Evolutionary conservation across 371 early-diverging fungal species (phyloP), one percentile per base, ranked within the genome.

Genomic region (Circinella minor): DNA sequence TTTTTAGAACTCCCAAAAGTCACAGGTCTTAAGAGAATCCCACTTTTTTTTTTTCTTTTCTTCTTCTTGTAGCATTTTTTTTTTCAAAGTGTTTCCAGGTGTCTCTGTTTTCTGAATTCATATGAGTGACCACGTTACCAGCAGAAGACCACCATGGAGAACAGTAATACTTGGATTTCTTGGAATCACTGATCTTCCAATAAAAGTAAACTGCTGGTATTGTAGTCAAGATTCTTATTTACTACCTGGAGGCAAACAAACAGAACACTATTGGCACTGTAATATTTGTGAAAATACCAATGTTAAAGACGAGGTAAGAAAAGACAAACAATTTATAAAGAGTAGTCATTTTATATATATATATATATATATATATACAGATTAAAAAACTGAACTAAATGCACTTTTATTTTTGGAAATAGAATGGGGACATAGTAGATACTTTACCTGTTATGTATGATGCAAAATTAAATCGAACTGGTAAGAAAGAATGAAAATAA

Each of bases 151-250:
- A 14, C 46, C 54, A 34, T 68, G 54, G 70, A 66, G 55, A 10
- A 60, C 55, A 43, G 46, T 36, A 18, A 11, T 70, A 5, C 55
- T 57, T 71, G 63, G 67, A 61, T 46, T 63, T 68, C 38, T 71
- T 27, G 68, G 73, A 63, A 36, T 82, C 72, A 57, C 62, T 39
- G 71, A 66, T 65, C 68, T 72, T 38, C 69, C 71, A 15, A 65
- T 62, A 11, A 68, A 61, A 43, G 75, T 78, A 8, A 78, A 78
- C 37, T 78, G 78, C 55, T 78, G 75, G 74, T 78, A 73, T 47
- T 78, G 78, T 63, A 78, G 73, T 66, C 68, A 72, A 61, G 67
- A 73, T 62, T 70, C 77, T 20, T 69, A 69, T 59, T 62, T 77
- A 13, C 34, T 69, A 8, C 63, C 67, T n/a, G 71, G 74, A 18